Base-by-base conservation (phyloP, 345 rosid genomes). In the Brassica carinata region DNA sequence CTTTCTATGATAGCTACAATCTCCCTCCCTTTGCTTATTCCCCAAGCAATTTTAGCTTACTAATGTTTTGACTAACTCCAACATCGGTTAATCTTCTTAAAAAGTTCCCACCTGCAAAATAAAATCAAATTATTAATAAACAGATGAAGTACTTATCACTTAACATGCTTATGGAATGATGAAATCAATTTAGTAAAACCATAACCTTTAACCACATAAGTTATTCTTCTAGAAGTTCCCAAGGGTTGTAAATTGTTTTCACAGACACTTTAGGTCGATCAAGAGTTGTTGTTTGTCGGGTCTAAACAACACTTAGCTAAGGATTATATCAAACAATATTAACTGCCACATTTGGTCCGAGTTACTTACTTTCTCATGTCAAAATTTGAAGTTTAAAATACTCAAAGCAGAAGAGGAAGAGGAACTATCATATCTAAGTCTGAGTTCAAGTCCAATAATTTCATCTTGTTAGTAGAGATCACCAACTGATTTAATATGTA, bases 81-180 rank as follows among this genome's bases (percentile, higher is more conserved):
- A 36, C 26, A 17, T 55, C 62, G 26, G 10, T 55, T 55, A 55
- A 7, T 55, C 62, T 55, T 55, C 62, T 7, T 55, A 55, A 55
- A 55, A 55, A 55, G 62, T 55, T 55, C 62, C 23, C 62, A 55
- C 62, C 62, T 55, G 62, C 62, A 55, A 55, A 55, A 55, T 55
- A 55, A 55, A 55, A 15, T 55, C 1, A 55, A 55, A 55, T 17
- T 2, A 6, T 55, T 15, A 15, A 2, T 55, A 6, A 6, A 17
- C 10, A 55, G 23, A 55, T 55, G 62, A 53, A 53, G 23, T 55
- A 55, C 5, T 17, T 55, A 55, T 55, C 62, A 55, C 62, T 55
- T 55, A 55, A 55, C 23, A 55, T 55, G 62, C 23, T 55, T 15
- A 55, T 55, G 62, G 7, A 53, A 53, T 53, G 58, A 53, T 53